Base-by-base conservation (phyloP, 2,329 filamentous ascomycete species). In the Dactylonectria estremocensis region DNA sequence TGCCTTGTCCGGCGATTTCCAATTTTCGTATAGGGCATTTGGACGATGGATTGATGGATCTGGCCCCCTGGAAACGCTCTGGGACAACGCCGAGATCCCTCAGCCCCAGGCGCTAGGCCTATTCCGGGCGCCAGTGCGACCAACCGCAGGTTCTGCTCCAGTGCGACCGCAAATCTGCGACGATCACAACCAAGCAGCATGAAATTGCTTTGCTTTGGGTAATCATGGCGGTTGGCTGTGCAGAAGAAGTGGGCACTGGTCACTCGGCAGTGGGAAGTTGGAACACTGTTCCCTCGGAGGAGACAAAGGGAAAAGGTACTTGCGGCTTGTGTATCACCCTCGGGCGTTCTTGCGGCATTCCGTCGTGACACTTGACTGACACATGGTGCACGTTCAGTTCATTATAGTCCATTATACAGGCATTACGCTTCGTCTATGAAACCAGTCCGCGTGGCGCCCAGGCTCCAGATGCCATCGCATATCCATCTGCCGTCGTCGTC, bases 391-490 rank as follows among this genome's bases (percentile, higher is more conserved):
- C n/a, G 2, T 11, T 3, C 35, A 37, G 35, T 11, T 37, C 9
- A 37, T 37, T 37, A 13, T 9, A 37, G 35, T 10, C 10, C 35
- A 37, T 37, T 37, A 37, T 14, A 6, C 10, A 4, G n/a, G 18
- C 18, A 20, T 33, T 33, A 5, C 9, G 16, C 40, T 43, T 33
- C 24, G n/a, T 33, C 49, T 18, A 10, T 20, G 52, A 40, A 53
- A 40, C 74, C 74, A 20, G 56, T 74, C 40, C 66, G 69, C 7
- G 63, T 57, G 22, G 61, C 56, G 31, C 75, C 76, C 14, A 77
- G 28, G 49, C 73, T 73, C 76, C 75, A 78, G 24, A 77, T 74
- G 3, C 45, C 69, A 45, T 77, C 75, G 18, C 73, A 77, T 46
- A 77, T 66, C 76, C 76, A 74, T 45, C 61, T 49, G 2, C 69